Evolutionary conservation across 176 grass and related monocot species (phyloP).

Genomic region (Poa pratensis): DNA sequence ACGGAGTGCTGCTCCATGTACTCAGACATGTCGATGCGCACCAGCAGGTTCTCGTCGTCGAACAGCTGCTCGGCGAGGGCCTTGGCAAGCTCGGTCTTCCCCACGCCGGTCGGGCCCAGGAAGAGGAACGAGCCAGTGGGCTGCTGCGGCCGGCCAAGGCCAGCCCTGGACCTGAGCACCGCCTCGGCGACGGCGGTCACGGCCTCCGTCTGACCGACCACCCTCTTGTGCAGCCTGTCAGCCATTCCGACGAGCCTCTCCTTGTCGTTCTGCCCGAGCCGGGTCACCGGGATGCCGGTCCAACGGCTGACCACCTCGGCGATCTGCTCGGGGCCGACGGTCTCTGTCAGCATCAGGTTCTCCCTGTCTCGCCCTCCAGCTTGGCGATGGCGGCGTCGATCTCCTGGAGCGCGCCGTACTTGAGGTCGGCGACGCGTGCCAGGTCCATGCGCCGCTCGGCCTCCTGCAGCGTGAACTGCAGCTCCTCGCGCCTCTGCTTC

Average conservation of each 20-base stretch:
- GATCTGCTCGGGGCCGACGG: conserved; percentile 75
- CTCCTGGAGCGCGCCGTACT: conserved; percentile 64
- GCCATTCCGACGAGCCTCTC: conserved; percentile 65
- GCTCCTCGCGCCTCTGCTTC: conserved; percentile 63
- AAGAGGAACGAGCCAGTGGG: conserved; percentile 95
- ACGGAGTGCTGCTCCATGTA: conserved; percentile 99
- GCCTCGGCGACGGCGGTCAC: conserved; percentile 88
- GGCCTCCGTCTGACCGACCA: conserved; percentile 59
- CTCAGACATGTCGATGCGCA: conserved; percentile 95
- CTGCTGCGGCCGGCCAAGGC: conserved; percentile 84
- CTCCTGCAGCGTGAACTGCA: conserved; percentile 68
- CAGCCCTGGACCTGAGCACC: conserved; percentile 81
- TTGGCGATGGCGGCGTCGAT: conserved; percentile 68
- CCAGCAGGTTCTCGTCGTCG: conserved; percentile 91
- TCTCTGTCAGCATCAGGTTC: conserved; percentile 84
- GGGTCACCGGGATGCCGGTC: conserved; percentile 89
- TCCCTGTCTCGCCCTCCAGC: conserved; percentile 76
- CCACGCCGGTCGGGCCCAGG: conserved; percentile 85
- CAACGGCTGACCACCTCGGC: conserved; percentile 85
- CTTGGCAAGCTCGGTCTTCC: conserved; percentile 97
- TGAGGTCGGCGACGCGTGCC: conserved; percentile 72
- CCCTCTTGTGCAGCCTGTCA: conserved; percentile 71
- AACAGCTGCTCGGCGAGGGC: conserved; percentile 92
- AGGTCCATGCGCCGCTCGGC: conserved; percentile 80
- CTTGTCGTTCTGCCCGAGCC: conserved; percentile 88